These are phyloP conservation scores for Cutaneotrichosporon cavernicola DNA, from an alignment of 1,284 basidiomycete genomes.

Conservation along the genomic window DNA sequence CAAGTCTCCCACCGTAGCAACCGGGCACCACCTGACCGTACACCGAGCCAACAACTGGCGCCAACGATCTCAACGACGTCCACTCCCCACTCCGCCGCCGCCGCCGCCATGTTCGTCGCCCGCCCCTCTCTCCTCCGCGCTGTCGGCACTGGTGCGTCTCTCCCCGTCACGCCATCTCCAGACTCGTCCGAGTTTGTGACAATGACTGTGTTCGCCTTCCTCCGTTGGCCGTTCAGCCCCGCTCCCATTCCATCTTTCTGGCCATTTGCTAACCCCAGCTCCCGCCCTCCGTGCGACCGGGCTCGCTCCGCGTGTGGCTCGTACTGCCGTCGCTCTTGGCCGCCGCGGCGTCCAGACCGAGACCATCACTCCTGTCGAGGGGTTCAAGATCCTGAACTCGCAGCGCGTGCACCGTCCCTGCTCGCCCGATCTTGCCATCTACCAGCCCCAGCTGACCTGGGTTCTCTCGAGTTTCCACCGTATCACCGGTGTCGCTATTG, in stretches of 20 bases:
- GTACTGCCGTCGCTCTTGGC: conserved; percentile 8
- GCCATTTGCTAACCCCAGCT: conserved; percentile 16
- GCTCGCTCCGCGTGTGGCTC: conserved; percentile 4
- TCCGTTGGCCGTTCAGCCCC: too few relatives aligned
- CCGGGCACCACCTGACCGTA: not conserved
- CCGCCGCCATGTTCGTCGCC: conserved; percentile 19
- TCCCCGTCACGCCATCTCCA: too few relatives aligned
- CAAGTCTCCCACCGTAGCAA: conserved; percentile 1
- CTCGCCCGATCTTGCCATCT: conserved; percentile 92
- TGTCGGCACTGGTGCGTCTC: conserved; percentile 23
- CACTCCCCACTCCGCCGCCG: conserved; percentile 2
- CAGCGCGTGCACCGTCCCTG: conserved; percentile 82
- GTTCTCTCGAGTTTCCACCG: conserved; percentile 80
- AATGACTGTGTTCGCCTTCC: too few relatives aligned
- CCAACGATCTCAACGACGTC: not conserved
- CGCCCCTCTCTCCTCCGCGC: conserved; percentile 28
- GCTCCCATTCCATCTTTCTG: too few relatives aligned
- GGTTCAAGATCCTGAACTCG: conserved; percentile 66
- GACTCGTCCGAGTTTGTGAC: too few relatives aligned
- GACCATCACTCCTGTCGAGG: conserved; percentile 38
- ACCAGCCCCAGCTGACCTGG: conserved; percentile 93
- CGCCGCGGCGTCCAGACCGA: conserved; percentile 35
- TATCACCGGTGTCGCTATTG: conserved; percentile 74
- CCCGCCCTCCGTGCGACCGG: conserved; percentile 18
- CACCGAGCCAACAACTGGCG: not conserved